A percentile compares a stretch with the other conserved stretches of the same genome.
Evolutionary conservation across 163 green algal genomes (phyloP).

Genomic region (Scenedesmus sp.): DNA sequence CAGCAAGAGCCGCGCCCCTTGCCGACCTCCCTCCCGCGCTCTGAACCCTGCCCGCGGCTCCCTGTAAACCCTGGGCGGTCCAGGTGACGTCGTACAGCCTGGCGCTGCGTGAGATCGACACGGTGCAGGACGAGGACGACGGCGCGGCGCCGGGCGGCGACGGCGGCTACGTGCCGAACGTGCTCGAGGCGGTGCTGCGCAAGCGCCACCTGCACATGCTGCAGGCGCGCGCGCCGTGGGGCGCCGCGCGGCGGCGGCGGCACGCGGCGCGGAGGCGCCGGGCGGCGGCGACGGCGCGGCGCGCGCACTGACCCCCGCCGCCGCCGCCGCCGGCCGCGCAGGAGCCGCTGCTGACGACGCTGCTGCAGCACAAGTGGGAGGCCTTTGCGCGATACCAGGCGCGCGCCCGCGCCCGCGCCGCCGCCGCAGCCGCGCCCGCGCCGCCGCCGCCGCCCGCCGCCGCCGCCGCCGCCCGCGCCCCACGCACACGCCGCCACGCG

Average conservation of each 20-base stretch:
- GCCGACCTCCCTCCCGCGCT: background rate
- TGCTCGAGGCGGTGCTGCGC: constrained; percentile 51
- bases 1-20: background rate
- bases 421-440: no score
- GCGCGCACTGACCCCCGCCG: no score
- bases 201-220: constrained; percentile 58
- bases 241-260: no score
- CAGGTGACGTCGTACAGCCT: constrained; percentile 62
- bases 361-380: constrained; percentile 67
- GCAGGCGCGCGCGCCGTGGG: constrained; percentile 4
- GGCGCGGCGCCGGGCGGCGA: background rate
- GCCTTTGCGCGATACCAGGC: constrained; percentile 49
- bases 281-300: no score
- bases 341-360: constrained; percentile 60
- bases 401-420: background rate
- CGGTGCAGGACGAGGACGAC: constrained; percentile 45
- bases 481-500: no score
- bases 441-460: no score
- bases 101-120: constrained; percentile 68
- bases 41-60: no score
- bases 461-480: no score
- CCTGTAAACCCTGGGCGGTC: no score
- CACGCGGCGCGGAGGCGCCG: no score
- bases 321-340: background rate
- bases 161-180: constrained; percentile 52